A percentile compares a stretch with the other conserved stretches of the same genome.
phyloP scores from a whole-genome alignment of 441 rosid genomes.

The Gossypium laxum region DNA sequence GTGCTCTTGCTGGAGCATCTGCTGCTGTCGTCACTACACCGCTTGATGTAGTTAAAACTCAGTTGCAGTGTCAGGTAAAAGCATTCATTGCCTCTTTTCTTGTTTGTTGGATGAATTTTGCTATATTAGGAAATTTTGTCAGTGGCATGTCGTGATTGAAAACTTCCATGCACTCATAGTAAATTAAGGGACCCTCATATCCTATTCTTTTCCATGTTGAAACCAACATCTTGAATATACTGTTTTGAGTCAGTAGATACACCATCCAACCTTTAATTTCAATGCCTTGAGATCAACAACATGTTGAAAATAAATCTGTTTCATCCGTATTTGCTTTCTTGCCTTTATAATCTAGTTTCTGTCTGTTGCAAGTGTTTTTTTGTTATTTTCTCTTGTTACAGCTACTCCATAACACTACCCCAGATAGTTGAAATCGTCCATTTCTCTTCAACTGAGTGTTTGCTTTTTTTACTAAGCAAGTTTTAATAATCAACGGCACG shows the following conservation, averaged over 20 bases:
- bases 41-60: slow-evolving; percentile 84
- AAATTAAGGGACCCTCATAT: background rate
- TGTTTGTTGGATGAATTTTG: background rate
- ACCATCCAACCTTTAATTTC: background rate
- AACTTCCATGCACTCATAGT: background rate
- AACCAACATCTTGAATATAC: background rate
- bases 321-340: background rate
- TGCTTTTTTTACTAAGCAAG: no score
- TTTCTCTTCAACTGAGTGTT: background rate
- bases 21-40: slow-evolving; percentile 77
- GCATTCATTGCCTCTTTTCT: background rate
- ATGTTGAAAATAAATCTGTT: background rate
- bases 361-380: background rate
- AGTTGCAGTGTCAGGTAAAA: slow-evolving; percentile 83
- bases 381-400: background rate
- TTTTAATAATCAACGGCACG: no score
- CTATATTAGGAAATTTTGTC: background rate
- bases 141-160: background rate
- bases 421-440: background rate
- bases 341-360: slow-evolving; percentile 2
- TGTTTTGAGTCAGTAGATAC: background rate
- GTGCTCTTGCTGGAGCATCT: slow-evolving; percentile 72
- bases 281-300: background rate
- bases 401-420: background rate
- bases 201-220: background rate